These are phyloP conservation scores for Skeletonema potamos DNA, from an alignment of 108 stramenopile genomes.

Conservation along the genomic window DNA sequence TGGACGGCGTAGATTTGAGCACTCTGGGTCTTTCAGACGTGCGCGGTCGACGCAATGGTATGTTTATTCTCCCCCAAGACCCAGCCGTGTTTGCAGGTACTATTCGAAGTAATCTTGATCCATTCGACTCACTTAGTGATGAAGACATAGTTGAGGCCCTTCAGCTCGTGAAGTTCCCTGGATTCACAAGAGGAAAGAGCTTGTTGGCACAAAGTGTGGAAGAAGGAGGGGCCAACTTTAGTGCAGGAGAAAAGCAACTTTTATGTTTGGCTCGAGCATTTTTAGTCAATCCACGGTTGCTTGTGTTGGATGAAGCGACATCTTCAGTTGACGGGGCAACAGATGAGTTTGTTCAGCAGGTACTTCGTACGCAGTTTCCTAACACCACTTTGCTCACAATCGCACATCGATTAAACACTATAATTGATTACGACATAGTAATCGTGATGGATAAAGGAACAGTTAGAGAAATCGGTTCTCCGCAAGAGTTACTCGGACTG, in stretches of 20 bases:
- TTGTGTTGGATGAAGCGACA: constrained; percentile 70
- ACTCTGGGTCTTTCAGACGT: constrained; percentile 72
- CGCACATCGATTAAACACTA: constrained; percentile 92
- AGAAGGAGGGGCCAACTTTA: constrained; percentile 90
- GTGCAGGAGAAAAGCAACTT: constrained; percentile 91
- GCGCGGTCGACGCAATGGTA: constrained; percentile 64
- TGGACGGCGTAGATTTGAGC: constrained; percentile 84
- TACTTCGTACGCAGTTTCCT: constrained; percentile 79
- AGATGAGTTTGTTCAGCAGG: constrained; percentile 84
- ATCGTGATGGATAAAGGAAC: constrained; percentile 88
- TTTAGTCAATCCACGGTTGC: constrained; percentile 44
- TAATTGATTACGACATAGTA: constrained; percentile 93
- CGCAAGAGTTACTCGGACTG: constrained; percentile 68
- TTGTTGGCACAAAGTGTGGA: constrained; percentile 53
- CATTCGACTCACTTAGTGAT: constrained; percentile 37
- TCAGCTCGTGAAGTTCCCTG: constrained; percentile 46
- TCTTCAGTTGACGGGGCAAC: constrained; percentile 60
- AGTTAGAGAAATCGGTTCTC: constrained; percentile 85
- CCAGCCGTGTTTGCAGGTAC: constrained; percentile 92
- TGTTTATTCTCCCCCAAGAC: constrained; percentile 95
- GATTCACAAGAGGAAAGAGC: constrained; percentile 67
- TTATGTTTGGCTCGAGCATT: constrained; percentile 71
- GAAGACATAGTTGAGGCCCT: constrained; percentile 80
- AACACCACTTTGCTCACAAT: constrained; percentile 89
- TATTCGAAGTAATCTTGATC: constrained; percentile 82